phyloP scores from a whole-genome alignment of 345 rosid genomes.

The Lepidium africanum region DNA sequence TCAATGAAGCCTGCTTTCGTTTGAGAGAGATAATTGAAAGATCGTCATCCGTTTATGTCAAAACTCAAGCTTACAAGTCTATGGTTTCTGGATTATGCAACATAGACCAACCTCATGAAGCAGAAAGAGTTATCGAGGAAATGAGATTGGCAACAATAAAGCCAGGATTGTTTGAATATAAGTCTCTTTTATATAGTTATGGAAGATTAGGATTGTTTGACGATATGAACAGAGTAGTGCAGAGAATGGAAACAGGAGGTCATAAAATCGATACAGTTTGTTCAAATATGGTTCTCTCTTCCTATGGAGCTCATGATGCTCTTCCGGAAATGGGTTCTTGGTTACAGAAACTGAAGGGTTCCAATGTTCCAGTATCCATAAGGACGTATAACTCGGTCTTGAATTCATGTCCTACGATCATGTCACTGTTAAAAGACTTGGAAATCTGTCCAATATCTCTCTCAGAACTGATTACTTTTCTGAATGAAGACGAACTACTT shows the following conservation, averaged over 20 bases:
- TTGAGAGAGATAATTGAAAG: constrained; percentile 32
- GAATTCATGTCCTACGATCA: constrained; percentile 56
- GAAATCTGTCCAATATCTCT: constrained; percentile 37
- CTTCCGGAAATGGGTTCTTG: constrained; percentile 54
- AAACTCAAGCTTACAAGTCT: constrained; percentile 53
- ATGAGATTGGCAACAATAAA: constrained; percentile 39
- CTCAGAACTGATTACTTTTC: constrained; percentile 33
- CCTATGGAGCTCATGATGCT: constrained; percentile 55
- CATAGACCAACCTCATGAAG: constrained; percentile 52
- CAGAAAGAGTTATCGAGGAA: constrained; percentile 44
- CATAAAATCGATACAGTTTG: constrained; percentile 50
- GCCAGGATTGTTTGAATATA: constrained; percentile 45
- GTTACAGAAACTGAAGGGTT: constrained; percentile 47
- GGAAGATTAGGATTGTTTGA: constrained; percentile 63
- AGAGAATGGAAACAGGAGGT: constrained; percentile 43
- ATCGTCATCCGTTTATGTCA: constrained; percentile 56
- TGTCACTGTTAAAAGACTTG: constrained; percentile 30
- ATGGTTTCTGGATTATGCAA: constrained; percentile 59
- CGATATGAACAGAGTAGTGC: constrained; percentile 49
- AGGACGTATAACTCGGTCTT: constrained; percentile 71
- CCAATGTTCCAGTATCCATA: constrained; percentile 42
- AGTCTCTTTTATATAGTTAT: constrained; percentile 48
- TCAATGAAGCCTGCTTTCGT: constrained; percentile 30
- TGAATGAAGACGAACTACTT: constrained; percentile 42
- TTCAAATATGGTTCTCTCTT: constrained; percentile 74